These are phyloP conservation scores for Priceomyces melissophilus DNA, from an alignment of 805 yeast species.

Conservation along the genomic window DNA sequence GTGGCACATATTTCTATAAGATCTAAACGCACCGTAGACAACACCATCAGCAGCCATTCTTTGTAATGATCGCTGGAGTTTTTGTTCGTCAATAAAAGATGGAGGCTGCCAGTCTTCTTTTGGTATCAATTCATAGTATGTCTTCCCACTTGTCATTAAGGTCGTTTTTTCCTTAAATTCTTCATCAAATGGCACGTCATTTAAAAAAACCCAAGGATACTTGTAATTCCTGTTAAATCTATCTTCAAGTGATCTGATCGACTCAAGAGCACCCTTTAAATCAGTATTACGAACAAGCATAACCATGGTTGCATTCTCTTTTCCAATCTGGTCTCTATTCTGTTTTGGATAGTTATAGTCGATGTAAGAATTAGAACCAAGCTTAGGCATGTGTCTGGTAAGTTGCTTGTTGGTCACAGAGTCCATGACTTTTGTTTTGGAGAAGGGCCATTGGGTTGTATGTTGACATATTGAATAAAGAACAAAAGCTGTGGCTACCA, in stretches of 20 bases:
- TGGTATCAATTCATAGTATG: slow-evolving; percentile 41
- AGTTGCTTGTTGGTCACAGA: neutral
- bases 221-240: slow-evolving; percentile 36
- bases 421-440: neutral
- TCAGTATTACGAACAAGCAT: slow-evolving; percentile 88
- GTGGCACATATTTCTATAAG: slow-evolving; percentile 67
- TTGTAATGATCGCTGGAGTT: slow-evolving; percentile 21
- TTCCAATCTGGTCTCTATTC: slow-evolving; percentile 41
- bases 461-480: too few relatives aligned
- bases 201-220: slow-evolving; percentile 45
- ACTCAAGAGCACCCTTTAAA: slow-evolving; percentile 60
- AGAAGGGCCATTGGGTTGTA: too few relatives aligned
- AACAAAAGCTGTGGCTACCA: too few relatives aligned
- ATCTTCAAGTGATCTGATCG: slow-evolving; percentile 43
- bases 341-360: slow-evolving; percentile 17
- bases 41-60: slow-evolving; percentile 20
- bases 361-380: slow-evolving; percentile 28
- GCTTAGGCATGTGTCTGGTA: slow-evolving; percentile 15
- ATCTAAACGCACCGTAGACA: slow-evolving; percentile 46
- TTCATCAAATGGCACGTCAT: slow-evolving; percentile 40
- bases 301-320: slow-evolving; percentile 79
- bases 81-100: slow-evolving; percentile 26
- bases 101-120: slow-evolving; percentile 41
- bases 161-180: slow-evolving; percentile 41
- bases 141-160: slow-evolving; percentile 42